Evolutionary conservation across 2,329 filamentous ascomycete genomes (phyloP), one percentile per base, ranked within the genome.

Genomic region (Escovopsis sp.): DNA sequence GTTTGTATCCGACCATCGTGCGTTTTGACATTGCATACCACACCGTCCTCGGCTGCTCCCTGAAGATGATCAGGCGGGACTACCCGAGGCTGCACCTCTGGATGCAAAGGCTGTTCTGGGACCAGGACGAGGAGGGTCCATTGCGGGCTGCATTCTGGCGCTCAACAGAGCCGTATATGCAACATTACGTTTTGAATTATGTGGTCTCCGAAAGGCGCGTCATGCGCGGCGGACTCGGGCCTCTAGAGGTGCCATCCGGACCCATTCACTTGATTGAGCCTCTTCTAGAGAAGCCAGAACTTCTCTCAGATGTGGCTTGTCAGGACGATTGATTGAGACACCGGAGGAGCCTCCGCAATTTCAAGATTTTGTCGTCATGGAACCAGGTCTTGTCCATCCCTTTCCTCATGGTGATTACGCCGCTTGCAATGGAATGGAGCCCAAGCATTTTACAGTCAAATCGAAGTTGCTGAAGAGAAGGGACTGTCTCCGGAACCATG

Each of bases 71-170:
- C 39, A 59, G 73, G 3, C 62, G 75, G 43, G 71, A 77, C 45
- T 79, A 74, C 47, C 81, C 79, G 3, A 58, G 65, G 27, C 55
- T 85, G 31, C 76, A 86, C 50, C 62, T 64, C 33, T 86, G 79
- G 79, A 42, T 85, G 40, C 61, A 75, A 26, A 63, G 70, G 35
- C 50, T 84, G 35, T 87, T 85, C 48, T 86, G 80, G 79, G 75
- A 83, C 43, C 39, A 47, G 4, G 47, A 50, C 5, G 48, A 47
- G 11, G 38, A 39, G 5, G 39, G 44, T 4, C 26, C 41, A 19
- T 47, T 53, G 0, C 54, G 68, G 4, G 68, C 70, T 0, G 79
- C 79, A 0, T 86, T 86, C 51, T 62, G 64, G 31, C 64, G 70
- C 19, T 84, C 80, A 11, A 84, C 79, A 0, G 56, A 76, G 38